These are phyloP conservation scores for Neurospora intermedia DNA, from an alignment of 495 filamentous ascomycete genomes.

Conservation along the genomic window DNA sequence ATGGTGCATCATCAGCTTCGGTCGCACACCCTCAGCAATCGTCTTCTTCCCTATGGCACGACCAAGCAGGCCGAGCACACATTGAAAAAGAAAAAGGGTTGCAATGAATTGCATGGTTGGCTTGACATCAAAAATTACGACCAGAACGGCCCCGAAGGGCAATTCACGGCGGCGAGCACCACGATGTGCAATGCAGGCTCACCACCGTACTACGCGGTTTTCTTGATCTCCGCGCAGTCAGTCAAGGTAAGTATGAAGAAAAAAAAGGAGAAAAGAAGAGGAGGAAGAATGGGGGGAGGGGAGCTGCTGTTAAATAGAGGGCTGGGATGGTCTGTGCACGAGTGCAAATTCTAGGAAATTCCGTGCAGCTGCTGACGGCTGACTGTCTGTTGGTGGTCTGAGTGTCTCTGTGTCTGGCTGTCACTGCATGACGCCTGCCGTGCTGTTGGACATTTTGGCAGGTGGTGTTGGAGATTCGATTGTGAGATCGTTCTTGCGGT, in stretches of 20 bases:
- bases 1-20: neutral
- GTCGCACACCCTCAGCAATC: neutral
- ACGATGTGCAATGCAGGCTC: neutral
- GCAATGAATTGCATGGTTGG: constrained; percentile 1
- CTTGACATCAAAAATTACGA: neutral
- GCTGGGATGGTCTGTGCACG: neutral
- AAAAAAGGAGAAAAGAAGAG: neutral
- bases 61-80: constrained; percentile 6
- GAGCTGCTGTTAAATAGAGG: neutral
- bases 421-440: neutral
- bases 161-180: neutral
- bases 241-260: neutral
- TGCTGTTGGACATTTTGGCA: neutral
- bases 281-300: neutral
- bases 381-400: neutral
- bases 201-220: neutral
- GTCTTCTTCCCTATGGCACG: constrained; percentile 11
- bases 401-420: neutral
- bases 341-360: neutral
- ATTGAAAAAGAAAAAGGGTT: constrained; percentile 7
- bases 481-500: neutral
- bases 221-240: neutral
- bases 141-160: neutral
- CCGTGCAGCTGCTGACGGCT: neutral
- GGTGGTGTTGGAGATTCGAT: neutral